Percentiles rank a stretch among this genome's conserved stretches.
These are phyloP conservation scores for Insectozyma bohioensis DNA, from an alignment of 1,139 yeast species.

Conservation along the genomic window DNA sequence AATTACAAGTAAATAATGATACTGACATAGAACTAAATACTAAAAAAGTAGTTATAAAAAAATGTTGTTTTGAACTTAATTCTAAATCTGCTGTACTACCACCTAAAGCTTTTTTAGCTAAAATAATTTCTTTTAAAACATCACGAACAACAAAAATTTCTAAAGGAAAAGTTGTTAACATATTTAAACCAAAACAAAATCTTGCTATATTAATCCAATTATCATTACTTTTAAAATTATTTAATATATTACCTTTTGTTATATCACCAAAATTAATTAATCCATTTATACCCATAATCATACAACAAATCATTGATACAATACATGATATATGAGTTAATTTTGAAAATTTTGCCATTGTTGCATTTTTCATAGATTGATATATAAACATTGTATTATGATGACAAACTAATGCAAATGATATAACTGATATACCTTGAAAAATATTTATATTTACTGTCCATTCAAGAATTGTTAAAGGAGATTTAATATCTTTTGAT, in stretches of 20 bases:
- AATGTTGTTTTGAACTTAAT: conserved; percentile 52
- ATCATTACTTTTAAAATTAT: conserved; percentile 80
- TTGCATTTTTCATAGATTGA: conserved; percentile 76
- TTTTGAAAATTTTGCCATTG: conserved; percentile 68
- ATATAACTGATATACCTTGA: conserved; percentile 88
- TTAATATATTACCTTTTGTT: conserved; percentile 83
- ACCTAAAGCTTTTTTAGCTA: conserved; percentile 20
- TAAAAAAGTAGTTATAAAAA: conserved; percentile 63
- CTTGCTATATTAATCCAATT: conserved; percentile 78
- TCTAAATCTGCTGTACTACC: conserved; percentile 39
- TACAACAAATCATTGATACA: conserved; percentile 78
- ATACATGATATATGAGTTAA: conserved; percentile 84
- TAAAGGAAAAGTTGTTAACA: conserved; percentile 90
- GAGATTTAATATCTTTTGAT: conserved; percentile 46
- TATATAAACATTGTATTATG: conserved; percentile 90
- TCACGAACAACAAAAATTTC: conserved; percentile 90
- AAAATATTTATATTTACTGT: conserved; percentile 66
- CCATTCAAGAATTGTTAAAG: conserved; percentile 46
- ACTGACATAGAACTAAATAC: conserved; percentile 74
- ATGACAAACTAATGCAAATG: conserved; percentile 92
- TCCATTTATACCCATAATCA: conserved; percentile 79
- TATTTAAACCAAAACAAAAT: conserved; percentile 87
- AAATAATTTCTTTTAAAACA: conserved; percentile 66
- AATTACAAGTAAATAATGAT: conserved; percentile 77
- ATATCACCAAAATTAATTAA: conserved; percentile 70